Percentiles rank a stretch among this genome's conserved stretches.
Evolutionary conservation across 2,329 filamentous ascomycete genomes (phyloP).

Genomic region (Stachybotrys echinatus): DNA sequence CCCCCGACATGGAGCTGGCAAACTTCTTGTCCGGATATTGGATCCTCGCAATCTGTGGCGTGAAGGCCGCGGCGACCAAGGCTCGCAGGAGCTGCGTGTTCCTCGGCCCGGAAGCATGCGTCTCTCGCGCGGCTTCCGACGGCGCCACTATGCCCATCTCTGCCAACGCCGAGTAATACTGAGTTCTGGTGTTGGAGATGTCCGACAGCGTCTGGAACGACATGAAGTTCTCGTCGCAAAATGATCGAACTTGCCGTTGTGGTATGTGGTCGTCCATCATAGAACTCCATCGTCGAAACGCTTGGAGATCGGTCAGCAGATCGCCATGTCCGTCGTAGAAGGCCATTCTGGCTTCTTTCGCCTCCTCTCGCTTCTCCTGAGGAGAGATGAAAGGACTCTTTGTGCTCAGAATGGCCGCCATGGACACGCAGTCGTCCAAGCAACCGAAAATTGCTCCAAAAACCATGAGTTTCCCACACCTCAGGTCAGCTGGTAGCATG

Average conservation of each 20-base stretch:
- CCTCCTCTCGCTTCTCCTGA: conserved; percentile 74
- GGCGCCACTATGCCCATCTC: conserved; percentile 74
- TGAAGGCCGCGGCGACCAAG: conserved; percentile 67
- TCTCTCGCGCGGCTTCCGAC: conserved; percentile 22
- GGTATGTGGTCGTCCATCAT: conserved; percentile 53
- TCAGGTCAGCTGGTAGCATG: conserved; percentile 88
- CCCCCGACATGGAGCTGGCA: conserved; percentile 76
- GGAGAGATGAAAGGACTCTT: conserved; percentile 84
- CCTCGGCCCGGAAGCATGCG: conserved; percentile 14
- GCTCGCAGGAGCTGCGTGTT: conserved; percentile 57
- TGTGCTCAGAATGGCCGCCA: conserved; percentile 87
- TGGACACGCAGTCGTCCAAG: conserved; percentile 79
- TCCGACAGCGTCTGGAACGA: conserved; percentile 79
- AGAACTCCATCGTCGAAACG: conserved; percentile 78
- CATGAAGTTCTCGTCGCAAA: conserved; percentile 83
- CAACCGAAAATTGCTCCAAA: conserved; percentile 93
- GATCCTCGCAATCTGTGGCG: conserved; percentile 86
- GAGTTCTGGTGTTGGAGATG: conserved; percentile 78
- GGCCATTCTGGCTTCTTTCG: conserved; percentile 66
- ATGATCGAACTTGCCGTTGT: conserved; percentile 61
- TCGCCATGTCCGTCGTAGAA: conserved; percentile 82
- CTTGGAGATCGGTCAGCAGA: conserved; percentile 78
- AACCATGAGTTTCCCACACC: conserved; percentile 91
- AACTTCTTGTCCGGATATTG: conserved; percentile 96
- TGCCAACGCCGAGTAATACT: conserved; percentile 79